Conservation (phyloP, 768 basidiomycete species). For the Termitomyces titanicus region DNA sequence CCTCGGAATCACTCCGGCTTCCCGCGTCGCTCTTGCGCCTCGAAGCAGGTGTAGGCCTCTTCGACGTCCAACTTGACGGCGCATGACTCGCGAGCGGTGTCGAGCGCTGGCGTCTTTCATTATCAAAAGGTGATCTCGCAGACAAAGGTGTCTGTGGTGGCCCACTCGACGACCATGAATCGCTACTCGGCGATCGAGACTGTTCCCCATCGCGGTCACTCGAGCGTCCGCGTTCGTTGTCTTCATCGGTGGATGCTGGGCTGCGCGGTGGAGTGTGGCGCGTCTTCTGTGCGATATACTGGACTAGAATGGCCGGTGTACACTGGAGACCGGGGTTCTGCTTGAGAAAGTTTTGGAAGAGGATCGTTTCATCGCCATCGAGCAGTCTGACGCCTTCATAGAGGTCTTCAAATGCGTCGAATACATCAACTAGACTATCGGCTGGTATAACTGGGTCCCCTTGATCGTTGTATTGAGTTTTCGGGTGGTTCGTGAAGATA, state of each 20-base stretch:
- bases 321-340: constrained; percentile 62
- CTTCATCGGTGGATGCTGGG: constrained; percentile 30
- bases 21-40: constrained; percentile 75
- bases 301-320: constrained; percentile 62
- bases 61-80: constrained; percentile 70
- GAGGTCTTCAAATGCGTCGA: constrained; percentile 57
- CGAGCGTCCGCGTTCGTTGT: constrained; percentile 34
- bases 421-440: constrained; percentile 65
- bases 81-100: constrained; percentile 55
- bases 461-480: constrained; percentile 52
- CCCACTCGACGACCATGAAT: constrained; percentile 53
- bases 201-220: constrained; percentile 29
- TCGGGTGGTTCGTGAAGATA: constrained; percentile 65
- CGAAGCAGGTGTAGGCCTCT: constrained; percentile 61
- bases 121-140: constrained; percentile 64
- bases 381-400: constrained; percentile 65
- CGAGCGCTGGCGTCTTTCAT: constrained; percentile 64
- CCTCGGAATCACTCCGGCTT: constrained; percentile 76
- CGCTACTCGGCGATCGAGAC: constrained; percentile 53
- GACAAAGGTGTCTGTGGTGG: constrained; percentile 53
- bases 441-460: constrained; percentile 68
- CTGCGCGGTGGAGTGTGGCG: constrained; percentile 40
- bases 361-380: constrained; percentile 54
- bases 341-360: constrained; percentile 55
- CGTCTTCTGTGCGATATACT: constrained; percentile 61